Evolutionary conservation across 768 basidiomycete genomes (phyloP), one percentile per base, ranked within the genome.

Genomic region (Strobilomyces echinocephalus): DNA sequence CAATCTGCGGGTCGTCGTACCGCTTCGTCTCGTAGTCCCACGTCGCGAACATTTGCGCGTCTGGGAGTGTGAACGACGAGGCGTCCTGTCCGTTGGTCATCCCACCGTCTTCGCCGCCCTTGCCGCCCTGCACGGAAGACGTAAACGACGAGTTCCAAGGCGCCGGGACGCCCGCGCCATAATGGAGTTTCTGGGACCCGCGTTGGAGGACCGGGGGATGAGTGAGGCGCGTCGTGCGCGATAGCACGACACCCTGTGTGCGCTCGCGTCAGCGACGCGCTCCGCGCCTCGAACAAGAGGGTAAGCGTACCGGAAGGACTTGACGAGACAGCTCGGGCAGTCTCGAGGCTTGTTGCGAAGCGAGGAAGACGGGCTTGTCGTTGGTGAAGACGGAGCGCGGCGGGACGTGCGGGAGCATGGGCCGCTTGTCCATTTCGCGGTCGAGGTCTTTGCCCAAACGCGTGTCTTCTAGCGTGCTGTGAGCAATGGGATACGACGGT

Each of bases 261-360:
- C 18, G 41, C n/a, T 34, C 30, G 18, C 0, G 11, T 46, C 48
- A 64, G 49, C 14, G 34, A n/a, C 21, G 14, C 7, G 8, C 7
- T 30, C 9, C 30, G 30, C 9, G 30, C 30, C 24, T 24, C 24
- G 24, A 24, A 24, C 24, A 24, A 4, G 24, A 24, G 4, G 24
- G 24, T 24, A 24, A 24, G 75, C 84, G 56, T 65, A 89, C 88
- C 34, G 86, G 80, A 46, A 91, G 79, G 10, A 86, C 79, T 56
- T 77, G 74, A 24, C 83, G 75, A 9, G 87, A 81, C 43, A 91
- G 72, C 48, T 83, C 80, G 8, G 87, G 86, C 43, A 90, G 74
- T 50, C 85, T 73, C 12, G 83, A 84, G 1, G 73, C 72, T 57
- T 88, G 85, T 50, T 84, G 78, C 50, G 80, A 82, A 20, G 84